Evolutionary conservation across 768 basidiomycete genomes (phyloP), one percentile per base, ranked within the genome.

Genomic region (Rhizopogon rudus): DNA sequence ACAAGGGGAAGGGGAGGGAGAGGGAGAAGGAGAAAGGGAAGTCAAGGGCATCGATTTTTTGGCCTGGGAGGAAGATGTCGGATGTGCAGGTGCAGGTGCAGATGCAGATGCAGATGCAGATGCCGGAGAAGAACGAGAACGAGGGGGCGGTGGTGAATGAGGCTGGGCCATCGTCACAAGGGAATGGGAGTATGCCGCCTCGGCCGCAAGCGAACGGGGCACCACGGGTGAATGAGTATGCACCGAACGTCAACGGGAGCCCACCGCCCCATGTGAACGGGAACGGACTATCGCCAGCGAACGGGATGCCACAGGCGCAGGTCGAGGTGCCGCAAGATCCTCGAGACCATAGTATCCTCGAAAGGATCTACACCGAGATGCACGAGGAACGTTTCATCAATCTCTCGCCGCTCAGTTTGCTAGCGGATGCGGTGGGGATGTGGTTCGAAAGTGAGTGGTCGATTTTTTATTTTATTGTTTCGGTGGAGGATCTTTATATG

Each of bases 301-400:
- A 13, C 35, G 35, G 35, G 12, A 37, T 37, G 5, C 13, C 13
- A 37, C 35, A 7, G 8, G 8, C 31, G 6, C 31, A 51, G n/a
- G 33, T 25, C 9, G 40, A 22, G 25, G 31, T 43, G 7, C 50
- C 81, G 0, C 58, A 63, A 3, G 81, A 90, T 63, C 87, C 88
- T 3, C 75, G 84, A 8, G 86, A 90, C 56, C 88, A 90, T 62
- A 76, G 78, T 0, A 59, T 87, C 12, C 71, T 91, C 22, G 82
- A 85, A 60, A 70, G 69, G 44, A 83, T 88, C 10, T 90, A 88
- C 71, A 76, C 71, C 17, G 82, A 84, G 59, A 84, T 86, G 81
- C 83, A 88, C 28, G 79, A 79, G 5, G 73, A 81, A 13, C 72
- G 86, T 37, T 89, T 87, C 61, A 83, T 91, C 61, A 89, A 89